Base-by-base conservation (phyloP, 2,329 filamentous ascomycete species). In the Graphium sp. region DNA sequence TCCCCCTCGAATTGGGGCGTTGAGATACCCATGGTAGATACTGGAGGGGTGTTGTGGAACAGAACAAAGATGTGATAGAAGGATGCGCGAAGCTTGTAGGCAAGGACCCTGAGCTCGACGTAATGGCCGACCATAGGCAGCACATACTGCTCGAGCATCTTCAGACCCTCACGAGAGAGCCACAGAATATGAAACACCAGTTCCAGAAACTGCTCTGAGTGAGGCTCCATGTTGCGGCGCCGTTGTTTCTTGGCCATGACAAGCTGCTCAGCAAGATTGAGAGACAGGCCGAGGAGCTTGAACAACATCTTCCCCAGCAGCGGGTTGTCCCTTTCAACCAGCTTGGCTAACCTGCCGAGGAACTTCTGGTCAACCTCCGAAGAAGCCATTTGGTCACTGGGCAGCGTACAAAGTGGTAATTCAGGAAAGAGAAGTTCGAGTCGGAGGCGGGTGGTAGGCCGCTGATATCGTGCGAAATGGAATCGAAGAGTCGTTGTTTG, bases 361-460 rank as follows among this genome's bases (percentile, higher is more conserved):
- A 91, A 93, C 58, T 95, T 98, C 58, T 93, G 85, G 52, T 98
- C 89, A 36, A 95, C 83, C 56, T 93, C 83, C 35, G 84, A 89
- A 48, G 85, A 89, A 56, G 89, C 89, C 89, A 95, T 98, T 37
- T 47, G 45, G 43, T 25, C 31, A n/a, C n/a, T 26, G 19, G 26
- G 25, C 30, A 25, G 12, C 5, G 13, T n/a, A 30, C n/a, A n/a
- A n/a, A n/a, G n/a, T n/a, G n/a, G n/a, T n/a, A n/a, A n/a, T n/a
- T n/a, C n/a, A n/a, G n/a, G n/a, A n/a, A n/a, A n/a, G n/a, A n/a
- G n/a, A n/a, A n/a, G n/a, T n/a, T n/a, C n/a, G n/a, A n/a, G n/a
- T n/a, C n/a, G n/a, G n/a, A n/a, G n/a, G n/a, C n/a, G n/a, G n/a
- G n/a, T n/a, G n/a, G n/a, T n/a, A n/a, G n/a, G n/a, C n/a, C n/a